phyloP scores from a whole-genome alignment of 2,329 filamentous ascomycete genomes.

The Colletotrichum gigasporum region DNA sequence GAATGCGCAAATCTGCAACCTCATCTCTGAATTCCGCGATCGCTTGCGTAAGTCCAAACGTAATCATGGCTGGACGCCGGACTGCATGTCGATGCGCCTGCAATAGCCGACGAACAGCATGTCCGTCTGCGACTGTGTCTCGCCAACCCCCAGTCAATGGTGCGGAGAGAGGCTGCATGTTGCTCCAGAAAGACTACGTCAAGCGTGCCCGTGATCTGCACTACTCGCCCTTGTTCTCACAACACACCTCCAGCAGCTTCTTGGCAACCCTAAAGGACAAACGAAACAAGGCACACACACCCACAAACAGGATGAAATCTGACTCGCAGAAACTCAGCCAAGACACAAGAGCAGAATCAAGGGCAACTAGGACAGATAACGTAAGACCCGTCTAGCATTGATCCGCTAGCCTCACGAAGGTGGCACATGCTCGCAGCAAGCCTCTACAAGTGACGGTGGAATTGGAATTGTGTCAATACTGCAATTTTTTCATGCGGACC shows the following conservation, averaged over 20 bases:
- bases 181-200: constrained; percentile 3
- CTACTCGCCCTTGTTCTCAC: background rate
- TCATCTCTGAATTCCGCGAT: constrained; percentile 16
- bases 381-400: constrained; percentile 14
- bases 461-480: background rate
- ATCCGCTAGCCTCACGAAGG: background rate
- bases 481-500: constrained; percentile 12
- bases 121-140: background rate
- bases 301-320: constrained; percentile 1
- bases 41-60: constrained; percentile 27
- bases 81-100: constrained; percentile 19
- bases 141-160: background rate
- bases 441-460: background rate
- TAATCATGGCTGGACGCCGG: constrained; percentile 9
- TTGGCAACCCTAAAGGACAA: constrained; percentile 15
- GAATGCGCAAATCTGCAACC: constrained; percentile 16
- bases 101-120: constrained; percentile 22
- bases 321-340: constrained; percentile 18
- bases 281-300: constrained; percentile 13
- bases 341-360: constrained; percentile 6
- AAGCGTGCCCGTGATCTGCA: constrained; percentile 13
- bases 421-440: background rate
- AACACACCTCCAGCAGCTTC: background rate
- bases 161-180: background rate
- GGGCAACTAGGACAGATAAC: constrained; percentile 10